Evolutionary conservation across 257 asterid genomes (phyloP).

Genomic region (Lithospermum erythrorhizon): DNA sequence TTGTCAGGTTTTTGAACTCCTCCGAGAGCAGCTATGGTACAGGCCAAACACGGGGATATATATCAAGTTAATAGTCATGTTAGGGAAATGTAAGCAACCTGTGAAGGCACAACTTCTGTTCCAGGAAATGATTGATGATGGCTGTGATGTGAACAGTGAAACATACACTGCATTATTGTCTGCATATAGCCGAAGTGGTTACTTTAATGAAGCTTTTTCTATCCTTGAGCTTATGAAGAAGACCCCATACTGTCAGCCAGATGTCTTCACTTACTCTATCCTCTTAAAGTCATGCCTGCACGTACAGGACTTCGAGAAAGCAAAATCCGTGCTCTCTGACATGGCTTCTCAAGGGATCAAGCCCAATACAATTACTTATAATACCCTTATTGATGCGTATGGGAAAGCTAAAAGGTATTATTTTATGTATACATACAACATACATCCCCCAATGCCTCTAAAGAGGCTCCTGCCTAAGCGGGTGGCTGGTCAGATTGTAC

Average conservation of each 20-base stretch:
- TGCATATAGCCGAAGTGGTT: constrained; percentile 84
- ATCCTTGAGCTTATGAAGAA: constrained; percentile 75
- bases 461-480: no score
- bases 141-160: constrained; percentile 62
- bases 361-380: constrained; percentile 76
- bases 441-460: no score
- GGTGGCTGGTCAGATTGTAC: no score
- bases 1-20: constrained; percentile 80
- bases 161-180: constrained; percentile 89
- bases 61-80: constrained; percentile 85
- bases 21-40: constrained; percentile 93
- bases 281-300: constrained; percentile 77
- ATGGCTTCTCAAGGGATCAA: constrained; percentile 58
- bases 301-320: constrained; percentile 46
- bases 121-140: constrained; percentile 80
- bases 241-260: constrained; percentile 52
- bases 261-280: constrained; percentile 73
- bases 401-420: constrained; percentile 78
- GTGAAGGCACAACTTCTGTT: constrained; percentile 80
- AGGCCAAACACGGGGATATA: constrained; percentile 64
- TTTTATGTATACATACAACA: constrained; percentile 1
- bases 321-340: constrained; percentile 46
- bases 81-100: constrained; percentile 97
- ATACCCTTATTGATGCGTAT: constrained; percentile 84
- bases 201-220: constrained; percentile 52